phyloP scores from a whole-genome alignment of 2,329 filamentous ascomycete species.

The Verticillium nubilum region DNA sequence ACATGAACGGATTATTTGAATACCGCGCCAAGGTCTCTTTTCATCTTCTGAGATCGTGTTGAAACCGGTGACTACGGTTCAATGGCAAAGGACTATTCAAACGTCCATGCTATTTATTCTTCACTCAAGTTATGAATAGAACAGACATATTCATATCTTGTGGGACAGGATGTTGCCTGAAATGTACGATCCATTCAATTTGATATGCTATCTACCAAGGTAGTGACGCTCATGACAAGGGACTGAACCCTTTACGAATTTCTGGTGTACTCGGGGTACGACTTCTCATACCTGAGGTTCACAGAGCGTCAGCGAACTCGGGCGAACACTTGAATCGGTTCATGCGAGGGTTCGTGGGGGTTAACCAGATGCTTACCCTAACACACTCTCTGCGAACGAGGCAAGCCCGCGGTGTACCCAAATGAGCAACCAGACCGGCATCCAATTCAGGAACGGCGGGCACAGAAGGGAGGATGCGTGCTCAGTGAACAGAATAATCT shows the following conservation, averaged over 20 bases:
- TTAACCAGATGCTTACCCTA: not conserved
- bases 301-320: not conserved
- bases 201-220: not conserved
- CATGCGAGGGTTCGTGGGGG: not conserved
- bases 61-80: not conserved
- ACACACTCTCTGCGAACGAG: not conserved
- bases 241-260: not conserved
- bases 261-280: not conserved
- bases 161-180: not conserved
- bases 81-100: not conserved
- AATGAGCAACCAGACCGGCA: conserved; percentile 10
- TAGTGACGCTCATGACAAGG: not conserved
- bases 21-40: not conserved
- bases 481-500: conserved; percentile 11
- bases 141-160: not conserved
- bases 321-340: not conserved
- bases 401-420: conserved; percentile 3
- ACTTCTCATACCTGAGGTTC: not conserved
- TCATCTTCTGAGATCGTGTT: not conserved
- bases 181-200: not conserved
- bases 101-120: not conserved
- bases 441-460: conserved; percentile 12
- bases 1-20: not conserved
- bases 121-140: not conserved
- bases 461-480: conserved; percentile 7